These are phyloP conservation scores for Plenodomus biglobosus DNA, from an alignment of 2,329 filamentous ascomycete genomes.

Conservation along the genomic window DNA sequence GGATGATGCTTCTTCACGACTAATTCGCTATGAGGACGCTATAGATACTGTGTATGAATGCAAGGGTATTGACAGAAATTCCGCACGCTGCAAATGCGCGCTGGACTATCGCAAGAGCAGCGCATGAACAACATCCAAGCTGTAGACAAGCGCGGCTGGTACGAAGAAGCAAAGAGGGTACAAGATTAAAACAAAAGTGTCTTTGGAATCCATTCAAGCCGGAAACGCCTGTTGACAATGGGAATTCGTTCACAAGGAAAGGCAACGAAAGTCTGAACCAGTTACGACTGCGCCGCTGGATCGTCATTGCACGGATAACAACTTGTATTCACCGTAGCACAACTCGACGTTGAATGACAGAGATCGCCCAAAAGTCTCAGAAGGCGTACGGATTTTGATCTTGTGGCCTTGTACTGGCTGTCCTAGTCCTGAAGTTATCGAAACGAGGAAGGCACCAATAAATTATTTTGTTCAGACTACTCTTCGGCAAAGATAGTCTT, in stretches of 20 bases:
- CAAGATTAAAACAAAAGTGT: not conserved
- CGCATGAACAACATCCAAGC: conserved; percentile 8
- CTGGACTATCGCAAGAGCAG: conserved; percentile 14
- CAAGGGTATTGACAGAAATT: not conserved
- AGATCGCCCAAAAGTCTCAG: not conserved
- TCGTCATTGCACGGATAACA: not conserved
- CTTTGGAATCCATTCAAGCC: conserved; percentile 1
- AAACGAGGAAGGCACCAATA: not conserved
- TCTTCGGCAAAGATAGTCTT: conserved; percentile 68
- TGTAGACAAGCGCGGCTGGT: conserved; percentile 10
- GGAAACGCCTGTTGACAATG: conserved; percentile 8
- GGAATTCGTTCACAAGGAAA: not conserved
- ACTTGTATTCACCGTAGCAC: not conserved
- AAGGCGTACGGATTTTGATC: not conserved
- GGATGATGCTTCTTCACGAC: not conserved
- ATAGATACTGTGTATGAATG: not conserved
- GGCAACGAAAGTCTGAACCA: not conserved
- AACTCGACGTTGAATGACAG: not conserved
- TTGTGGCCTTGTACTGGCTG: not conserved
- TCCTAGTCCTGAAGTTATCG: not conserved
- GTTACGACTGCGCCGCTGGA: not conserved
- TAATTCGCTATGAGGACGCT: not conserved
- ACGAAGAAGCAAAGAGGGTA: conserved; percentile 11
- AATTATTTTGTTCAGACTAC: conserved; percentile 11
- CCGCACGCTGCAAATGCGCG: not conserved